These are phyloP conservation scores for Tubosaeta sp. DNA, from an alignment of 768 basidiomycete species.

Conservation along the genomic window DNA sequence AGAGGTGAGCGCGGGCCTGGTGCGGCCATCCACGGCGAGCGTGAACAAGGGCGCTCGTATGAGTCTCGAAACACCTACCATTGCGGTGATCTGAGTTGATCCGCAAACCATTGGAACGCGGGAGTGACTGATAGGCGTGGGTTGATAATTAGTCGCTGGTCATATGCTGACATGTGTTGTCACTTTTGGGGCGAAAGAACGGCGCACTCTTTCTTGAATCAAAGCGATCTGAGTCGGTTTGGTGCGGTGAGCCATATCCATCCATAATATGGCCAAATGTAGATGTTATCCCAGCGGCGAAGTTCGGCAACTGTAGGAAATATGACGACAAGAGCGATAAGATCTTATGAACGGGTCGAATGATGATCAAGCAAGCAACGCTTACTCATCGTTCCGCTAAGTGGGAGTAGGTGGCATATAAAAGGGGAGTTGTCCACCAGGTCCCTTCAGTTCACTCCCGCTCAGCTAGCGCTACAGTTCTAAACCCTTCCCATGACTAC, in stretches of 20 bases:
- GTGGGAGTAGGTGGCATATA: neutral
- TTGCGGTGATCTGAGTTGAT: neutral
- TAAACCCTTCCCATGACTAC: constrained; percentile 7
- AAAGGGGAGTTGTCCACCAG: neutral
- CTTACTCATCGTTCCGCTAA: constrained; percentile 1
- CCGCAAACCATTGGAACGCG: neutral
- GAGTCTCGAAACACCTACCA: neutral
- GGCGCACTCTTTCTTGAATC: neutral
- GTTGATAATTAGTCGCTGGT: neutral
- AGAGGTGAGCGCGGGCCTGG: neutral
- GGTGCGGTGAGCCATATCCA: neutral
- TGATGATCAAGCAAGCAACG: constrained; percentile 2
- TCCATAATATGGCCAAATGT: neutral
- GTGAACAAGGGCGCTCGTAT: neutral
- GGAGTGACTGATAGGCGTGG: neutral
- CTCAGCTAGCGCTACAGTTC: neutral
- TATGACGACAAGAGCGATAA: too few species aligned
- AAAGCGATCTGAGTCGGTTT: neutral
- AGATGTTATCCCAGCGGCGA: neutral
- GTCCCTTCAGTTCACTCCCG: neutral
- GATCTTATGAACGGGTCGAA: neutral
- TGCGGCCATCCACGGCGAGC: constrained; percentile 1
- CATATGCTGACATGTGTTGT: neutral
- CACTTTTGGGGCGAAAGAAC: neutral
- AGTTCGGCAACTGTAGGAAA: neutral